Evolutionary conservation across 176 grass and related monocot species (phyloP), one percentile per base, ranked within the genome.

Genomic region (Musa troglodytarum): DNA sequence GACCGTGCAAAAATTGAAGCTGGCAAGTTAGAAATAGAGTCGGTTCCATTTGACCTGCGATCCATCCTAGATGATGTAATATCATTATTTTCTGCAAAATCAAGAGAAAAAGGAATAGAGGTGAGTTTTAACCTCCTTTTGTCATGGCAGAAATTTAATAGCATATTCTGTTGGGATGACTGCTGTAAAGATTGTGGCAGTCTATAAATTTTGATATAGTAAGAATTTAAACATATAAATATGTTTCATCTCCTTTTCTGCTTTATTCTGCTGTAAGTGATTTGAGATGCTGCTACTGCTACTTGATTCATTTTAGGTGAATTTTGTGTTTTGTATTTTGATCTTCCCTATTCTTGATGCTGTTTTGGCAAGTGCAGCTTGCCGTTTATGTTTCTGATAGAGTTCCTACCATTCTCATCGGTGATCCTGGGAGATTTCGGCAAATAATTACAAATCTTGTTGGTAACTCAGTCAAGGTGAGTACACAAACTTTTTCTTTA

Each of bases 401-500:
- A 85, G 88, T 99, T 89, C 95, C 95, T 70, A 87, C 85, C 82
- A 82, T 99, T 24, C 80, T 99, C 17, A 76, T 88, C 82, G 95
- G 95, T 24, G 95, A 99, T 85, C 95, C 95, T 56, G 88, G 91
- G 78, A 99, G 95, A 81, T 89, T 99, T 82, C 82, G 91, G 34
- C 95, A 94, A 75, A 99, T 99, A 94, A 92, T 99, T 76, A 94
- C 95, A 74, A 99, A 99, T 72, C 85, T 99, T 77, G 90, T 94
- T 55, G 91, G 95, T 17, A 99, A 99, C 74, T 99, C 95, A 24
- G 82, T 99, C 73, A 94, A 99, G 87, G 93, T 92, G 88, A 81
- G 78, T 51, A 6, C 74, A 25, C 69, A 11, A 20, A 43, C 10
- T 43, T 43, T 82, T 74, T 72, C 2, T 19, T 76, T 43, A 53